phyloP scores from a whole-genome alignment of 1,139 yeast species.

The Yamadazyma triangularis region DNA sequence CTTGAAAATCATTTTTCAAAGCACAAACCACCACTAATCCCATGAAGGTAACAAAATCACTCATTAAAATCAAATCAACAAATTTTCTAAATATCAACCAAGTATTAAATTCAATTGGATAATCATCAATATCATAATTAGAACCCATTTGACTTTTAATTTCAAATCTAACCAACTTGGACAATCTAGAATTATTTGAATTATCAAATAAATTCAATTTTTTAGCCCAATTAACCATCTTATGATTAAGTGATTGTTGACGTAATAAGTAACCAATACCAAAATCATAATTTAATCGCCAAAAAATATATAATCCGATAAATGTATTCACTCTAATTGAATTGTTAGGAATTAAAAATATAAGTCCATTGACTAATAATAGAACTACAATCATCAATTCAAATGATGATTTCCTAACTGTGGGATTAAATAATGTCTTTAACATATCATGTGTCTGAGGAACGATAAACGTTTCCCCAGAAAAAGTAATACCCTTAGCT shows the following conservation, averaged over 20 bases:
- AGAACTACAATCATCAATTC: slow-evolving; percentile 57
- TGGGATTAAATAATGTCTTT: slow-evolving; percentile 74
- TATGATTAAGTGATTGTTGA: slow-evolving; percentile 59
- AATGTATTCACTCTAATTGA: slow-evolving; percentile 40
- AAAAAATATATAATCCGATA: slow-evolving; percentile 57
- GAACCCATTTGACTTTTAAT: slow-evolving; percentile 60
- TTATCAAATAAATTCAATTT: slow-evolving; percentile 43
- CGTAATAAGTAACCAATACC: slow-evolving; percentile 75
- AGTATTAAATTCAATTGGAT: slow-evolving; percentile 76
- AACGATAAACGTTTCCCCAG: slow-evolving; percentile 53
- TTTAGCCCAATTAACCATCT: slow-evolving; percentile 54
- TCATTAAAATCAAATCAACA: slow-evolving; percentile 82
- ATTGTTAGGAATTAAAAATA: slow-evolving; percentile 29
- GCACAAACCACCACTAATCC: slow-evolving; percentile 63
- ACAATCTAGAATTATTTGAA: slow-evolving; percentile 27
- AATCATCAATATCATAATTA: slow-evolving; percentile 42
- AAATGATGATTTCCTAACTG: slow-evolving; percentile 61
- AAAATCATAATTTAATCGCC: slow-evolving; percentile 75
- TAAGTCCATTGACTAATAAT: slow-evolving; percentile 49
- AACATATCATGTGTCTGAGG: slow-evolving; percentile 89
- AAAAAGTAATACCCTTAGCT: slow-evolving; percentile 45
- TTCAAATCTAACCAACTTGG: slow-evolving; percentile 39
- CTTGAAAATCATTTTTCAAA: slow-evolving; percentile 38
- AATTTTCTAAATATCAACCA: slow-evolving; percentile 79
- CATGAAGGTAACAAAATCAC: slow-evolving; percentile 75